Conservation (phyloP, 2,329 filamentous ascomycete genomes). For the Hymenoscyphus albidus region DNA sequence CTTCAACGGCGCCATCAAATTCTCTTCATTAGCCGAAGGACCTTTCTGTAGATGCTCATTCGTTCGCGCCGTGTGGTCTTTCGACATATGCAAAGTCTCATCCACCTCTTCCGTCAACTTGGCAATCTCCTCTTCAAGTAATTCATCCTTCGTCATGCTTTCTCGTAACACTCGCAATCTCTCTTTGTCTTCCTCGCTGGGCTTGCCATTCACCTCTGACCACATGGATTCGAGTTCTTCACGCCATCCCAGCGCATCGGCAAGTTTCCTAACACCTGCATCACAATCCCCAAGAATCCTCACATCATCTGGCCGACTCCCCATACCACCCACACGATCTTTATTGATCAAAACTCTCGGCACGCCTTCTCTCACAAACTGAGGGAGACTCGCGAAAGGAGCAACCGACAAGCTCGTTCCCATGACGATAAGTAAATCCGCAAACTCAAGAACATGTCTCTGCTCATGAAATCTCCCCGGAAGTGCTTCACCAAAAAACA, state of each 20-base stretch:
- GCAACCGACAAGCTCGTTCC: conserved; percentile 86
- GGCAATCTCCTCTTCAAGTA: conserved; percentile 36
- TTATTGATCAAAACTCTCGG: conserved; percentile 86
- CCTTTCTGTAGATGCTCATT: conserved; percentile 24
- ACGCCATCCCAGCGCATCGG: conserved; percentile 76
- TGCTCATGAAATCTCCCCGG: conserved; percentile 62
- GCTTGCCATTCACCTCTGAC: conserved; percentile 60
- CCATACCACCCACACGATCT: conserved; percentile 76
- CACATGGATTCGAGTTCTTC: conserved; percentile 78
- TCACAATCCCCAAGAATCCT: conserved; percentile 81
- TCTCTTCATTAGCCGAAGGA: not conserved
- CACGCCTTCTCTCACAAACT: conserved; percentile 53
- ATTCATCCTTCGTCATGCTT: conserved; percentile 46
- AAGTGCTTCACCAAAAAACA: conserved; percentile 78
- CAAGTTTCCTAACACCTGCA: conserved; percentile 71
- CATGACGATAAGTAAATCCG: conserved; percentile 79
- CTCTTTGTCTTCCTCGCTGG: conserved; percentile 42
- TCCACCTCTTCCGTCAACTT: conserved; percentile 38
- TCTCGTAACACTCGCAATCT: conserved; percentile 15
- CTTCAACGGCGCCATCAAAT: not conserved
- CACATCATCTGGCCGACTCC: conserved; percentile 77
- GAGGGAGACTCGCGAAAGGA: conserved; percentile 80
- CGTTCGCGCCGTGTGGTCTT: conserved; percentile 31
- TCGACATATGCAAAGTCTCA: conserved; percentile 31
- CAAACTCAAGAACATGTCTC: conserved; percentile 50